Conservation (phyloP, 148 eudicot genomes). For the Pharnaceum exiguum region DNA sequence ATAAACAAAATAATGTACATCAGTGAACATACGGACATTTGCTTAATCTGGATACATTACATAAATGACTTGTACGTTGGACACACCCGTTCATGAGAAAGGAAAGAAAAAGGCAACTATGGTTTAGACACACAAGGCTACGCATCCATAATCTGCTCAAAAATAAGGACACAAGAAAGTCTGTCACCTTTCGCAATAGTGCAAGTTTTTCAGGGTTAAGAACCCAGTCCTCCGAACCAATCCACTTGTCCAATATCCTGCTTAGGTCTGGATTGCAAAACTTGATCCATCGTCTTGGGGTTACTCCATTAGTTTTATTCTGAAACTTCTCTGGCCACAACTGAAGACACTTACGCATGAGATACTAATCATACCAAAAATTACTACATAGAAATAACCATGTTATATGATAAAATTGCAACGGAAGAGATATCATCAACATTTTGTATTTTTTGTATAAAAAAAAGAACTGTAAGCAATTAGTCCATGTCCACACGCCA, state of each 20-base stretch:
- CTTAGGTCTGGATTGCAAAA: constrained; percentile 91
- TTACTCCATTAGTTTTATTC: constrained; percentile 96
- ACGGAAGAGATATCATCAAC: too few species aligned
- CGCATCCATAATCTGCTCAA: neutral
- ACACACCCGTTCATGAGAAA: too few species aligned
- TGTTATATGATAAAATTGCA: too few species aligned
- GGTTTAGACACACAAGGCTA: too few species aligned
- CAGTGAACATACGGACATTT: too few species aligned
- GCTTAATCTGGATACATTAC: too few species aligned
- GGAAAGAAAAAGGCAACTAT: too few species aligned
- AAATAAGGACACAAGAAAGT: neutral
- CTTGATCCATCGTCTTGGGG: constrained; percentile 91
- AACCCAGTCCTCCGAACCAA: constrained; percentile 84
- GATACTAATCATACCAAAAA: neutral
- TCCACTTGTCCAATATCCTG: constrained; percentile 77
- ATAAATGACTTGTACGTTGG: too few species aligned
- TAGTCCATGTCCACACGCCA: neutral
- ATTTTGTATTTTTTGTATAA: too few species aligned
- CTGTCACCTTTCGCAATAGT: constrained; percentile 55
- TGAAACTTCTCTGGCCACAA: constrained; percentile 96
- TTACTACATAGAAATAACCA: neutral
- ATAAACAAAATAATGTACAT: too few species aligned
- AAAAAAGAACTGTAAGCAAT: too few species aligned
- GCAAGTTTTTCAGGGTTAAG: constrained; percentile 77
- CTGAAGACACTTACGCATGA: constrained; percentile 26